Base-by-base conservation (phyloP, 441 rosid species). In the Erysimum pusillum region DNA sequence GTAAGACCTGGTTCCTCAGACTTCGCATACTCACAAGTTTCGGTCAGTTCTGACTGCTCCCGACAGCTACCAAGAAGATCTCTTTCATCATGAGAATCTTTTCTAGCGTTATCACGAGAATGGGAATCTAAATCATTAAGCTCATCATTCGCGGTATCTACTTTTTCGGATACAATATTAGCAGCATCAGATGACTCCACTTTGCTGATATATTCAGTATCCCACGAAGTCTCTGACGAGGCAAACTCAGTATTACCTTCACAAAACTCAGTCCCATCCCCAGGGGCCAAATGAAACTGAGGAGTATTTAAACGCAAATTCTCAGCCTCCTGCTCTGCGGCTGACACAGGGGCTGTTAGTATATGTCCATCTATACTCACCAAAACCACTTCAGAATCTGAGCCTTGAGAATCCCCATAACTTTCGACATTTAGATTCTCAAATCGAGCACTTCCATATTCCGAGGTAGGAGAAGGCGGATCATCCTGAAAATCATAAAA, bases 341-440 rank as follows among this genome's bases (percentile, higher is more conserved):
- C 87, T 17, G 82, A 85, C 39, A 93, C 83, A 15, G 98, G 97
- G 0, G 98, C 98, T 44, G 89, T 91, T 60, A 93, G 73, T 63
- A 93, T 80, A 75, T 80, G 96, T 31, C 98, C 98, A 75, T 91
- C 97, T 69, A 90, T 85, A 72, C 97, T 93, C 71, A 93, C 85
- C 85, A 93, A 86, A 58, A 93, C 85, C 58, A 93, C 95, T 79
- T 85, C 91, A 13, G 98, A 87, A 75, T 86, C 86, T 2, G 82
- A 80, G 68, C 71, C 83, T 56, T 63, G 82, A 72, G 89, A 80
- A 51, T 87, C 91, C 67, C 80, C 84, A 41, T 79, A 72, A 17
- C 38, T 62, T 39, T 83, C 88, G 69, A 72, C 80, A 51, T 85
- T 87, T 13, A 92, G 72, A 78, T 75, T 80, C 34, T 85, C 84